Evolutionary conservation across 805 yeast species (phyloP), one percentile per base, ranked within the genome.

Genomic region (Metschnikowia shivogae): DNA sequence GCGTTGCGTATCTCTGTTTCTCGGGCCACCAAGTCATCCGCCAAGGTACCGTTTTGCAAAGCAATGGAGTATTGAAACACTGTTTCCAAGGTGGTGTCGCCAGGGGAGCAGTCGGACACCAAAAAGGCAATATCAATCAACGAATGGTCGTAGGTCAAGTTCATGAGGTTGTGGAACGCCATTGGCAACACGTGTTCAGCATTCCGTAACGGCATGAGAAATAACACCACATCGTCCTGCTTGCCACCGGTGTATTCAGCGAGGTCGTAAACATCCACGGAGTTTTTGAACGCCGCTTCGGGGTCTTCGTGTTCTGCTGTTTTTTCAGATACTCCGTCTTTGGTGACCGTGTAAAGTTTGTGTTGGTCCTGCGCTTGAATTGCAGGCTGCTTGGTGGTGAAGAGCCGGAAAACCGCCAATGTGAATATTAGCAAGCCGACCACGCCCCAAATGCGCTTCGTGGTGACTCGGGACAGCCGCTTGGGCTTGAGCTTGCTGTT

Each of bases 141-240:
- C 20, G 78, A 74, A 60, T 89, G 96, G 44, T 86, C 89, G 60
- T 88, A 88, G 1, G 95, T 86, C 64, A 88, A 69, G 62, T 88
- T 87, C 92, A 85, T 86, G 64, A 88, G 68, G 64, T 88, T 86
- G 57, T 83, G 82, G 67, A 89, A 87, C 74, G 89, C 88, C 71
- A 87, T 71, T 10, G 93, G 89, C 49, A 88, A 66, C 17, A 86
- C 90, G 26, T 76, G 71, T 55, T 79, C 85, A 0, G 96, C 95
- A 57, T 88, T 84, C 63, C 95, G 72, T 49, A 88, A 67, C 8
- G 96, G 96, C 58, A 88, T 76, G 49, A 84, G 72, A 42, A 89
- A 65, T 45, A 88, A 66, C 11, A 88, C 80, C 39, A 81, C 77
- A 50, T 88, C 95, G 22, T 39, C 31, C 10, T 31, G 29, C 12